A percentile compares a stretch with the other conserved stretches of the same genome.
phyloP scores from a whole-genome alignment of 805 yeast species.

The Schizosaccharomyces japonicus region DNA sequence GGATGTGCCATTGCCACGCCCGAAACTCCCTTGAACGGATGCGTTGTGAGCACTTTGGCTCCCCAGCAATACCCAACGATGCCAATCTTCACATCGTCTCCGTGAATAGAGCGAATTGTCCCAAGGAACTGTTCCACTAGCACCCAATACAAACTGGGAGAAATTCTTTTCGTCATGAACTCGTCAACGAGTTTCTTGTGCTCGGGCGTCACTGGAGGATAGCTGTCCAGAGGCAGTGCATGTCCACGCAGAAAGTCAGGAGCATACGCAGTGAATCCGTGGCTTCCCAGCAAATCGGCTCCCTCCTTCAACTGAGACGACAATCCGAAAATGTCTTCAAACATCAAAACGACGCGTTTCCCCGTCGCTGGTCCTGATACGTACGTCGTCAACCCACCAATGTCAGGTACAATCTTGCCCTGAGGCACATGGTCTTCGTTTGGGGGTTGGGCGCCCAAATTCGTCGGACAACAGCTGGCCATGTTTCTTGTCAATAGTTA shows the following conservation, averaged over 20 bases:
- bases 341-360: neutral
- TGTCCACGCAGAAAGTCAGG: slow-evolving; percentile 10
- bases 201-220: neutral
- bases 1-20: slow-evolving; percentile 10
- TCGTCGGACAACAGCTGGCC: neutral
- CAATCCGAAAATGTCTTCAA: slow-evolving; percentile 9
- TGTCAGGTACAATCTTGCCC: neutral
- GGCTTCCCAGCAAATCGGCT: slow-evolving; percentile 9
- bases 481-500: no score
- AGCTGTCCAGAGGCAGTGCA: slow-evolving; percentile 3
- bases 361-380: neutral
- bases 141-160: neutral
- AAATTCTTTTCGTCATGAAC: neutral
- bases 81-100: slow-evolving; percentile 4
- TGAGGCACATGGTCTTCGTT: neutral
- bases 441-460: neutral
- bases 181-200: neutral
- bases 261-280: slow-evolving; percentile 9
- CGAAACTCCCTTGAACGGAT: slow-evolving; percentile 6
- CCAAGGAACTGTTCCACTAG: neutral
- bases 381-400: neutral
- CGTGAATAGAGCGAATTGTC: neutral
- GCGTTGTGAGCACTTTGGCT: slow-evolving; percentile 8
- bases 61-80: slow-evolving; percentile 12
- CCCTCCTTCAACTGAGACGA: slow-evolving; percentile 10